These are phyloP conservation scores for Oryza glaberrima DNA, from an alignment of 176 grass and related monocot species.

Conservation along the genomic window DNA sequence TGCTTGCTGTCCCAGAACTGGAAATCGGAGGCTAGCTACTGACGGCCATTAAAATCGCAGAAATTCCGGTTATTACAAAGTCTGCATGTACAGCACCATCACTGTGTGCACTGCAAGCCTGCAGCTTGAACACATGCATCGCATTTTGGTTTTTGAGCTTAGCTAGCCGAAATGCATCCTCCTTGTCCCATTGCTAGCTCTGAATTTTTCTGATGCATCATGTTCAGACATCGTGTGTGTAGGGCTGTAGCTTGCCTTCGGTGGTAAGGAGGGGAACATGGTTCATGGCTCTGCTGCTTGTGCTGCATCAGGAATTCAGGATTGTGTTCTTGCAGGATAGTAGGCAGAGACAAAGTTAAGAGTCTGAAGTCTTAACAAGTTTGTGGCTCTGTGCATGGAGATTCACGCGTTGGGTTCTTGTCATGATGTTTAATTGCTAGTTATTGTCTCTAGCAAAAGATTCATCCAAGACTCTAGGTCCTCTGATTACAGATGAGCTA, in stretches of 20 bases:
- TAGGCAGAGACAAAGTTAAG: not conserved
- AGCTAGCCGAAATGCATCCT: not conserved
- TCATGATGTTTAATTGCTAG: not conserved
- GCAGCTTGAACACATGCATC: not conserved
- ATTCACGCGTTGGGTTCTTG: not conserved
- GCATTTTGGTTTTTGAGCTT: not conserved
- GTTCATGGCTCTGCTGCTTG: constrained; percentile 23
- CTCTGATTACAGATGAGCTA: not conserved
- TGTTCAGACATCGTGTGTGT: not conserved
- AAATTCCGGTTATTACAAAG: not conserved
- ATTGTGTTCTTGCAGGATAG: not conserved
- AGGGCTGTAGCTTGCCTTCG: not conserved
- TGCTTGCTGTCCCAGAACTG: constrained; percentile 36
- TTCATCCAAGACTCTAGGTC: not conserved
- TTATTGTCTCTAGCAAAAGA: not conserved
- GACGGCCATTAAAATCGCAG: constrained; percentile 16
- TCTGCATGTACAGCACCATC: not conserved
- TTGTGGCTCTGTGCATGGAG: not conserved
- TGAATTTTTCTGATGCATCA: constrained; percentile 20
- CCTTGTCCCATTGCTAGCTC: constrained; percentile 1
- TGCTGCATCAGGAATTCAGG: constrained; percentile 10
- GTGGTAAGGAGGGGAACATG: not conserved
- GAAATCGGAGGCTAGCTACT: constrained; percentile 49
- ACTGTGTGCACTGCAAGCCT: not conserved
- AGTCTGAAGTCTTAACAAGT: not conserved